Evolutionary conservation across 1,284 basidiomycete genomes (phyloP).

Genomic region (Moniliella sp.): DNA sequence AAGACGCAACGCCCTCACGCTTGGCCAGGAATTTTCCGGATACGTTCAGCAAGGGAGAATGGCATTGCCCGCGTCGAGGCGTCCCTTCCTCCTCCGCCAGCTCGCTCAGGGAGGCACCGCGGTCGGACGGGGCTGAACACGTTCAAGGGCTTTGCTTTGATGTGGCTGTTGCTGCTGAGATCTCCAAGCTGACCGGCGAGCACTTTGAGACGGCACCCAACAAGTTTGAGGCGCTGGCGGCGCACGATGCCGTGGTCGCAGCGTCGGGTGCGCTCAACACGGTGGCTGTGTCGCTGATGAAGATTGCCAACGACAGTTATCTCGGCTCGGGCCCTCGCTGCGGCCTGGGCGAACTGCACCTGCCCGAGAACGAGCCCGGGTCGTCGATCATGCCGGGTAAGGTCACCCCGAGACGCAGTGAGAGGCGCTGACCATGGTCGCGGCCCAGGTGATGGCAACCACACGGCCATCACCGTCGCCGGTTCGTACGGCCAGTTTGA

Average conservation of each 20-base stretch:
- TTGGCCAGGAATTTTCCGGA: constrained; percentile 95
- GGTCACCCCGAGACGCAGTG: constrained; percentile 98
- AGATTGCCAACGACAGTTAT: constrained; percentile 98
- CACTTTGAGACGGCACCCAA: constrained; percentile 90
- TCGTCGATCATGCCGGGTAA: constrained; percentile 99
- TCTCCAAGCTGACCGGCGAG: constrained; percentile 71
- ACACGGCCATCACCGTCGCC: constrained; percentile 75
- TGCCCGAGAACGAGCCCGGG: constrained; percentile 97
- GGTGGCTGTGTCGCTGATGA: constrained; percentile 84
- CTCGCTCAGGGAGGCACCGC: constrained; percentile 96
- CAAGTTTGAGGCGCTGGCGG: constrained; percentile 95
- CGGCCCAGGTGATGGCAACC: constrained; percentile 94
- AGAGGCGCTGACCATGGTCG: constrained; percentile 89
- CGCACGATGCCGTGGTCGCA: constrained; percentile 91
- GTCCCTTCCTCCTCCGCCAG: constrained; percentile 61
- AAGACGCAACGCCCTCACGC: constrained; percentile 94
- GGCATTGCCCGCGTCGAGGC: constrained; percentile 67
- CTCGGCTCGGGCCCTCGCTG: constrained; percentile 92
- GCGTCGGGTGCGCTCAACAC: constrained; percentile 87
- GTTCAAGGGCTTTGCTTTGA: constrained; percentile 87
- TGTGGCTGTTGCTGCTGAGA: constrained; percentile 72
- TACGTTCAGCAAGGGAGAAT: constrained; percentile 80
- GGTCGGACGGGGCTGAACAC: constrained; percentile 88
- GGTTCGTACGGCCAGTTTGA: constrained; percentile 93
- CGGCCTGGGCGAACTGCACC: constrained; percentile 73